These are phyloP conservation scores for Dendrobium chrysotoxum DNA, from an alignment of 106 monocot species.

Conservation along the genomic window DNA sequence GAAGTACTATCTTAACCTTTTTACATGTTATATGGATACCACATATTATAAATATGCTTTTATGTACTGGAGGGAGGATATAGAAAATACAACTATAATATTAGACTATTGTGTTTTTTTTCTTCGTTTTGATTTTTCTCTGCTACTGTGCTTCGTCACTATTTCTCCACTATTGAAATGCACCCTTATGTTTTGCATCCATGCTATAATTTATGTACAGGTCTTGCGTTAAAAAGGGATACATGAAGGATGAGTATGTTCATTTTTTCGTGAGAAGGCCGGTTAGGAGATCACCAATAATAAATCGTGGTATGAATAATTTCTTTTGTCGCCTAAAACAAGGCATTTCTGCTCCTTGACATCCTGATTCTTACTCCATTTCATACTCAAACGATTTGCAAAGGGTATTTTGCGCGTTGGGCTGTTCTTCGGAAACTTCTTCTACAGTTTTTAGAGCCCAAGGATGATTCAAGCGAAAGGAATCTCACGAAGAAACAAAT, in stretches of 20 bases:
- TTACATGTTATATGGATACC: no score
- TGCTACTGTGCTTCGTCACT: no score
- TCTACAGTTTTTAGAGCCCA: constrained; percentile 59
- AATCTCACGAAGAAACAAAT: constrained; percentile 61
- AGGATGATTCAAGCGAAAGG: constrained; percentile 5
- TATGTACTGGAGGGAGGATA: no score
- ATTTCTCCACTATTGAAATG: background rate
- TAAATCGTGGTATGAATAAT: constrained; percentile 71
- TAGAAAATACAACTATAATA: no score
- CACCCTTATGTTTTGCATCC: background rate
- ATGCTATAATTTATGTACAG: constrained; percentile 23
- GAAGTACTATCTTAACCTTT: no score
- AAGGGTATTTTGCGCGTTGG: constrained; percentile 95
- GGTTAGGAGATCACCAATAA: constrained; percentile 78
- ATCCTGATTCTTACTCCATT: constrained; percentile 2
- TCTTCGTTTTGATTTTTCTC: no score
- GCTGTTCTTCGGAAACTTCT: constrained; percentile 79
- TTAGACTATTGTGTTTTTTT: no score
- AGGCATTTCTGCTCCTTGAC: background rate
- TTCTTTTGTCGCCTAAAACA: background rate
- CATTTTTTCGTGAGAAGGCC: constrained; percentile 81
- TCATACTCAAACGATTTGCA: background rate
- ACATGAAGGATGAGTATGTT: constrained; percentile 91
- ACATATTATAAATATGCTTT: no score
- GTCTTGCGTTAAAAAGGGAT: constrained; percentile 91